These are phyloP conservation scores for Mycena vitilis DNA, from an alignment of 768 basidiomycete species.

Conservation along the genomic window DNA sequence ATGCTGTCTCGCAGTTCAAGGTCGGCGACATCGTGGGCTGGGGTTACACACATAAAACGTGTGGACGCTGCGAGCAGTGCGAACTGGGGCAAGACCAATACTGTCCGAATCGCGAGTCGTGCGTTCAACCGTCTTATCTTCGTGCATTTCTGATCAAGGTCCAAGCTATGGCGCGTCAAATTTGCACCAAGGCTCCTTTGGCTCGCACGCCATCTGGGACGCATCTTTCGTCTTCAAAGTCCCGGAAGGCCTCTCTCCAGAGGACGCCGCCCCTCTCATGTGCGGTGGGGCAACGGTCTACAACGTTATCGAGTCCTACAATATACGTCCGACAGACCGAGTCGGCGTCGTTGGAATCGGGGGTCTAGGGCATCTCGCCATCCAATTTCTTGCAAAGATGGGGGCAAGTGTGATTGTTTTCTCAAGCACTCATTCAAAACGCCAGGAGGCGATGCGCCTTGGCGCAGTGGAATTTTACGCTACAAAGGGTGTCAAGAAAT, in stretches of 20 bases:
- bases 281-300: slow-evolving; percentile 26
- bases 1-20: neutral
- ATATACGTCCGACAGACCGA: slow-evolving; percentile 17
- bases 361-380: slow-evolving; percentile 53
- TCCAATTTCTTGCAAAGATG: slow-evolving; percentile 53
- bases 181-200: slow-evolving; percentile 38
- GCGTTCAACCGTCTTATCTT: neutral
- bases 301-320: slow-evolving; percentile 12
- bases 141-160: neutral
- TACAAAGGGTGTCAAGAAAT: slow-evolving; percentile 39
- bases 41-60: slow-evolving; percentile 43
- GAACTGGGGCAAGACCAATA: slow-evolving; percentile 36
- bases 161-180: slow-evolving; percentile 42
- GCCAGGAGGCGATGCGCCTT: slow-evolving; percentile 44
- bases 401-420: slow-evolving; percentile 53
- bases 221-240: slow-evolving; percentile 48
- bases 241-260: slow-evolving; percentile 45
- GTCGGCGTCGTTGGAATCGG: slow-evolving; percentile 50
- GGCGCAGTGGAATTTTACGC: slow-evolving; percentile 51
- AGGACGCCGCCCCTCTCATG: slow-evolving; percentile 48
- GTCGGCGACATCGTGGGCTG: slow-evolving; percentile 31
- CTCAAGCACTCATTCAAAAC: slow-evolving; percentile 47
- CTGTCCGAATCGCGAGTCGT: neutral
- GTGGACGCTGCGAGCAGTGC: slow-evolving; percentile 47
- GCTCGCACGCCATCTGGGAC: slow-evolving; percentile 49